phyloP scores from a whole-genome alignment of 2,329 filamentous ascomycete genomes.

The Magnaporthiopsis incrustans region DNA sequence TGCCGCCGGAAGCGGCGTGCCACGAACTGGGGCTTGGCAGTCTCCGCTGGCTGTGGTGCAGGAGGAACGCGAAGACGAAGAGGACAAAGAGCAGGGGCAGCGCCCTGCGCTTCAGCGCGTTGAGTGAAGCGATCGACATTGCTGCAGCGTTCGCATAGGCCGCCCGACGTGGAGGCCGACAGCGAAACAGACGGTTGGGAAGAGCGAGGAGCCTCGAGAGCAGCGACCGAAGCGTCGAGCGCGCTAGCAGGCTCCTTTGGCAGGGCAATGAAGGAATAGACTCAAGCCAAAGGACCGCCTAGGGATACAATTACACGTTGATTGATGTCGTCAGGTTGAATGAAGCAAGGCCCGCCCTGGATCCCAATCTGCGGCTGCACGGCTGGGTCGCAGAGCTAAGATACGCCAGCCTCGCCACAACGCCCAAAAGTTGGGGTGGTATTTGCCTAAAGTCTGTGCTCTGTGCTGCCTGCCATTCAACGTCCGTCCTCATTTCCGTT shows the following conservation, averaged over 20 bases:
- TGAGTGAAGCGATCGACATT: background rate
- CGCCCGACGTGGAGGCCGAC: background rate
- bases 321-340: background rate
- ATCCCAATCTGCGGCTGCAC: no score
- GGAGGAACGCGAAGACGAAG: background rate
- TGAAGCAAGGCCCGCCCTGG: no score
- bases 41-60: background rate
- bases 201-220: no score
- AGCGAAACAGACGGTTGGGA: background rate
- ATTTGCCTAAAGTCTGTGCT: no score
- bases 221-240: background rate
- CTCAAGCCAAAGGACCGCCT: background rate
- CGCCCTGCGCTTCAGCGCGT: background rate
- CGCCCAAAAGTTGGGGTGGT: no score
- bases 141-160: background rate
- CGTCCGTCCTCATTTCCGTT: no score
- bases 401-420: no score
- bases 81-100: slow-evolving; percentile 1
- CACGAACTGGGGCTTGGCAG: background rate
- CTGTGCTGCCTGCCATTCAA: no score
- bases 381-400: no score
- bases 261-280: background rate
- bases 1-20: background rate
- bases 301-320: background rate
- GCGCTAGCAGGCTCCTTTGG: no score